Percentiles rank a stretch among this genome's conserved stretches.
These are phyloP conservation scores for Lactuca saligna DNA, from an alignment of 129 eudicot genomes.

Conservation along the genomic window DNA sequence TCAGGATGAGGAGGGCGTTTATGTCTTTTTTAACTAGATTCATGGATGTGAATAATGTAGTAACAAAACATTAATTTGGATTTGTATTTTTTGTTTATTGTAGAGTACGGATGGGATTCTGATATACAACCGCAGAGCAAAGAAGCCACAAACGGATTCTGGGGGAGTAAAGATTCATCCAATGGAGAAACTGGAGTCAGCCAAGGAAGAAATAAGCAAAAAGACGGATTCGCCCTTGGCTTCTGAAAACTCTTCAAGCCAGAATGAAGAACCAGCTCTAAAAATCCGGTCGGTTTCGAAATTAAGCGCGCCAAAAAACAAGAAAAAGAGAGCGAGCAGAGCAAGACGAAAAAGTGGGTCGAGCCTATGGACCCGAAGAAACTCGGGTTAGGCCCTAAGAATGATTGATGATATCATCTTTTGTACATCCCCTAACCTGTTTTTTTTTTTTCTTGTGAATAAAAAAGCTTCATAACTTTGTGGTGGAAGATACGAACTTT, in stretches of 20 bases:
- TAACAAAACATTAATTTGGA: too few relatives aligned
- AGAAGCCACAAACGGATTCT: slow-evolving; percentile 42
- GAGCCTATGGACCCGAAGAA: slow-evolving; percentile 41
- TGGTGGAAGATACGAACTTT: slow-evolving; percentile 4
- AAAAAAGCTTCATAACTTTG: slow-evolving; percentile 5
- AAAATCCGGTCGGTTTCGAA: slow-evolving; percentile 47
- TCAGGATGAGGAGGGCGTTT: too few relatives aligned
- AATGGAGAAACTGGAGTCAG: slow-evolving; percentile 25
- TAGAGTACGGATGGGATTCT: slow-evolving; percentile 51
- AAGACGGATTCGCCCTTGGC: slow-evolving; percentile 9
- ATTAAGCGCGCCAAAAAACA: slow-evolving; percentile 42
- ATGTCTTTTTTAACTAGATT: background rate
- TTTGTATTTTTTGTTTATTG: slow-evolving; percentile 9
- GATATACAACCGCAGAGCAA: slow-evolving; percentile 46
- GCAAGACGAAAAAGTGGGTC: slow-evolving; percentile 51
- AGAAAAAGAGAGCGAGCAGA: slow-evolving; percentile 49
- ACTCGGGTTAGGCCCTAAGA: slow-evolving; percentile 36
- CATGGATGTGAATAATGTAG: too few relatives aligned
- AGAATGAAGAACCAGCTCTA: slow-evolving; percentile 46
- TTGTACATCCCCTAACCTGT: slow-evolving; percentile 33
- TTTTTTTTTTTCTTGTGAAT: slow-evolving; percentile 33
- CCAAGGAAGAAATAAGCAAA: slow-evolving; percentile 29
- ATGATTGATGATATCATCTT: slow-evolving; percentile 7
- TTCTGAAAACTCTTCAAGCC: slow-evolving; percentile 26
- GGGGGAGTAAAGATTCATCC: slow-evolving; percentile 42